Evolutionary conservation across 176 grass and related monocot genomes (phyloP), one percentile per base, ranked within the genome.

Genomic region (Cenchrus purpureus): DNA sequence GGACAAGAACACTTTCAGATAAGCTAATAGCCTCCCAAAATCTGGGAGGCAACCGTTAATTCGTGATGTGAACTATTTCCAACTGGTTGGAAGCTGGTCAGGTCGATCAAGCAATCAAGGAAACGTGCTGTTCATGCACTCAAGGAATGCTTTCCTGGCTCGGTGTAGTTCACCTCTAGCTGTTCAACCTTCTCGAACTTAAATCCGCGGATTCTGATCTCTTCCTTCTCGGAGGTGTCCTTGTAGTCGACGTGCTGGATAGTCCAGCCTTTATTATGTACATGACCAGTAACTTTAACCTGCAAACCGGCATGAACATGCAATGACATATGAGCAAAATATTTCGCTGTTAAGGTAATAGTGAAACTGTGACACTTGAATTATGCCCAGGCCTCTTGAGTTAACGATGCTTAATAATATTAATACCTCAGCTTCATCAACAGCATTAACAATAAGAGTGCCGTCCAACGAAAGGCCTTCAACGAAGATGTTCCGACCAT

Each of bases 161-260:
- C 83, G 0, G 57, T 78, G 80, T 94, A 86, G 22, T 82, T 92
- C 68, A 89, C 45, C 68, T 98, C 90, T 51, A 94, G 61, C 66
- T 99, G 93, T 55, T 99, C 93, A 3, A 88, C 25, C 83, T 96
- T 96, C 58, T 94, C 86, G 0, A 99, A 89, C 83, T 91, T 94
- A 73, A 98, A 99, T 20, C 97, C 97, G 8, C 93, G 89, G 66
- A 92, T 98, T 61, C 88, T 81, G 3, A 86, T 92, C 84, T 95
- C 88, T 87, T 99, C 93, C 31, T 91, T 91, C 66, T 92, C 71
- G 1, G 88, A 94, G 25, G 22, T 82, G 43, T 98, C 93, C 82
- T 88, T 98, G 89, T 94, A 82, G 45, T 98, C 86, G 0, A 91
- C 88, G 14, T 86, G 87, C 81, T 77, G 65, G 70, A 98, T 84